Conservation (phyloP, 2,329 filamentous ascomycete genomes). For the Knoxdaviesia proteae region DNA sequence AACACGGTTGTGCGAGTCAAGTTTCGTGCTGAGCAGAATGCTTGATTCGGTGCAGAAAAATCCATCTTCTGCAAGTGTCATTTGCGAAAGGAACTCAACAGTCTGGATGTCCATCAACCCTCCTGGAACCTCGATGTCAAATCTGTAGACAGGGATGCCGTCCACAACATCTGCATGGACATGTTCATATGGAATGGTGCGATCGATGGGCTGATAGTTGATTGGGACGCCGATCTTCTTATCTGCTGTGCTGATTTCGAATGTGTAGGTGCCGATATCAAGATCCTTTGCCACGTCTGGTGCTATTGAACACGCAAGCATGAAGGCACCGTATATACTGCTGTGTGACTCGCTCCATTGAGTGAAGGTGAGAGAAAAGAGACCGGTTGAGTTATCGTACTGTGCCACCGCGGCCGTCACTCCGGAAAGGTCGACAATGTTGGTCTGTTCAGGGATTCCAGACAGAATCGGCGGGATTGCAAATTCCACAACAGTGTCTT, state of each 20-base stretch:
- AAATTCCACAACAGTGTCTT: slow-evolving; percentile 2
- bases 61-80: not conserved
- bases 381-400: not conserved
- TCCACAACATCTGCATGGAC: not conserved
- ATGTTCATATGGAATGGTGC: not conserved
- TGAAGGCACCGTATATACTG: not conserved
- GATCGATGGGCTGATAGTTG: not conserved
- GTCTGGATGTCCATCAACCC: not conserved
- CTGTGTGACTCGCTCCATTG: not conserved
- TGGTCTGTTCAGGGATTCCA: not conserved
- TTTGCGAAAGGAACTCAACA: not conserved
- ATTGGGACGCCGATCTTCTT: not conserved
- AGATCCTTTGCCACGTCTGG: not conserved
- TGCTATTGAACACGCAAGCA: not conserved
- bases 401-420: not conserved
- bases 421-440: not conserved
- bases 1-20: not conserved
- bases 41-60: not conserved
- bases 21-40: not conserved
- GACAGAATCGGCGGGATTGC: slow-evolving; percentile 1
- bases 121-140: not conserved
- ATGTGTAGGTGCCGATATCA: not conserved
- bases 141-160: not conserved
- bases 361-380: not conserved
- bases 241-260: not conserved